Base-by-base conservation (phyloP, 106 monocot genomes). In the Xerophyta viscosa region DNA sequence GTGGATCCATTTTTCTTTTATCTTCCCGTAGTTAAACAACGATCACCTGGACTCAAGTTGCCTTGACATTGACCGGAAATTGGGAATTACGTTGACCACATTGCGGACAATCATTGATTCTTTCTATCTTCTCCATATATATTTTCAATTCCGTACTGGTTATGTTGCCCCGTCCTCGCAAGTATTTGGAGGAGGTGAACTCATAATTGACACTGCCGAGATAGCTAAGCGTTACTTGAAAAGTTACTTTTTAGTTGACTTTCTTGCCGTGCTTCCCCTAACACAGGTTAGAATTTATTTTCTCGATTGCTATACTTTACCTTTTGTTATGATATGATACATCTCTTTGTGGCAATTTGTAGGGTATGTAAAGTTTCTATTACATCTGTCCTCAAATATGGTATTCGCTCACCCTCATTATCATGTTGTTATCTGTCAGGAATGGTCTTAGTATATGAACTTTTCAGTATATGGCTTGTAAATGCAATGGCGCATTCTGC, bases 171-270 rank as follows among this genome's bases (percentile, higher is more conserved):
- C 93, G 19, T 88, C 88, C 1, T 81, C 94, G 46, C 94, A 88
- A 26, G 88, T 94, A 47, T 94, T 94, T 73, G 94, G 94, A 15
- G 69, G 82, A 62, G 84, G 88, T 60, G 94, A 88, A 62, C 81
- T 94, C 62, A 83, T 94, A 24, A 88, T 78, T 63, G 88, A 94
- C 52, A 72, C 72, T 50, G 54, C 69, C 23, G 54, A 66, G 57
- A 88, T 94, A 41, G 94, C 94, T 51, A 63, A 27, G 3, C 56
- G 75, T 14, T 94, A 94, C 72, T 41, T 88, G 47, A 73, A 60
- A 20, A 54, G 75, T 47, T 65, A 72, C 56, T 88, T 94, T 58
- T 31, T 76, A 13, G 41, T 88, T 17, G 94, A 94, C 56, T 57
- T 94, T 48, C 77, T 94, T 61, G 64, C 94, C 0, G 64, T 94